Conservation (phyloP, 2,329 filamentous ascomycete species). For the Cryoendolithus antarcticus region DNA sequence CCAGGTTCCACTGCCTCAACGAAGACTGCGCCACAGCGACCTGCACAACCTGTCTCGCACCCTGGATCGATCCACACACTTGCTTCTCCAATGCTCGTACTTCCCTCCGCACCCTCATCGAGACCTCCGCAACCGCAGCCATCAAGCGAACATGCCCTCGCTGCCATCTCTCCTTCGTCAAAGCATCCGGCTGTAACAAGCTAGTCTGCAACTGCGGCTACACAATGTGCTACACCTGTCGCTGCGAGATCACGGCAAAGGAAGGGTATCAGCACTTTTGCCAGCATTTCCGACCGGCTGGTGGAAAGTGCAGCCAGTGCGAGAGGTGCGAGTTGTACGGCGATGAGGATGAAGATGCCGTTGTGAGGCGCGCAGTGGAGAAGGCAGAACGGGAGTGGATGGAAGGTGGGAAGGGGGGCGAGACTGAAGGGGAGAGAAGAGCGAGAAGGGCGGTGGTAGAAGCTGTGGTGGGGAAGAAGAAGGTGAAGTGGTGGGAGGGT, state of each 20-base stretch:
- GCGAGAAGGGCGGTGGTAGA: conserved; percentile 13
- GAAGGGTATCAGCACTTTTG: conserved; percentile 92
- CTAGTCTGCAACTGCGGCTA: conserved; percentile 92
- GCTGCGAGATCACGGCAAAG: conserved; percentile 39
- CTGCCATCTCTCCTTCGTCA: conserved; percentile 86
- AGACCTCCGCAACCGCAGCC: conserved; percentile 84
- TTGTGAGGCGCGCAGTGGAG: conserved; percentile 29
- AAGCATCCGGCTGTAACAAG: conserved; percentile 91
- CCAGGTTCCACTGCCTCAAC: conserved; percentile 66
- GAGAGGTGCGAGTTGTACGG: conserved; percentile 42
- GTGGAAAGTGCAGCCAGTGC: conserved; percentile 65
- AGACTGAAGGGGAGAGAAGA: conserved; percentile 6
- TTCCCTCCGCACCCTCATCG: conserved; percentile 76
- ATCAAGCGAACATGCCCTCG: conserved; percentile 90
- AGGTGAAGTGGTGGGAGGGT: conserved; percentile 9
- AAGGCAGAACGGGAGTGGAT: conserved; percentile 33
- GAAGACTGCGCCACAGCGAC: conserved; percentile 56
- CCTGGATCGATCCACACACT: conserved; percentile 78
- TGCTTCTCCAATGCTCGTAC: conserved; percentile 77
- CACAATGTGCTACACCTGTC: conserved; percentile 95
- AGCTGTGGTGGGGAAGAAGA: conserved; percentile 10
- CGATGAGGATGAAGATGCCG: conserved; percentile 35
- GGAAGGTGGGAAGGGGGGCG: conserved; percentile 5
- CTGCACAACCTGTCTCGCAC: conserved; percentile 69
- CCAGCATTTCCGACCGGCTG: conserved; percentile 81